These are phyloP conservation scores for Chalciporus sp. DNA, from an alignment of 1,284 basidiomycete species.

Conservation along the genomic window DNA sequence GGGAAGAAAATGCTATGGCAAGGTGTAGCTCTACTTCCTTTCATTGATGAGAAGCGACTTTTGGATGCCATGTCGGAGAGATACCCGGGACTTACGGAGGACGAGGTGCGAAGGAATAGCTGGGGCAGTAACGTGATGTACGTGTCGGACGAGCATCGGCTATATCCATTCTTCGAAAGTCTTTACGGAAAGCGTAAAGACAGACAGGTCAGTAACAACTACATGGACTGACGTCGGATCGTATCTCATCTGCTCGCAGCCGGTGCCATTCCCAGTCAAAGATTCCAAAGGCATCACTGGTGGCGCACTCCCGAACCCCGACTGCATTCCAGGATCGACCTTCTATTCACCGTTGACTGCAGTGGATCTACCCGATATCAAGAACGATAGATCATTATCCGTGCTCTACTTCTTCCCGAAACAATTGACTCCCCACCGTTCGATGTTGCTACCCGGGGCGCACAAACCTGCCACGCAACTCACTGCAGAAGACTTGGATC, in stretches of 20 bases:
- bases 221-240: neutral
- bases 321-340: conserved; percentile 90
- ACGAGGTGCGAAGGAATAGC: conserved; percentile 82
- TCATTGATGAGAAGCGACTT: conserved; percentile 89
- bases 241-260: conserved; percentile 43
- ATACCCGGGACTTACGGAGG: conserved; percentile 77
- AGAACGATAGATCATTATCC: conserved; percentile 85
- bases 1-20: conserved; percentile 99
- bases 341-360: conserved; percentile 75
- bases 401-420: conserved; percentile 90
- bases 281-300: conserved; percentile 84
- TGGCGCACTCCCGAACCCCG: conserved; percentile 79
- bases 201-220: conserved; percentile 61
- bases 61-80: conserved; percentile 80
- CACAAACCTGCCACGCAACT: conserved; percentile 65
- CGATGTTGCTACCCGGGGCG: conserved; percentile 80
- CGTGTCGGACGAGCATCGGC: conserved; percentile 80
- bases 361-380: conserved; percentile 76
- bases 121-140: conserved; percentile 89
- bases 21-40: conserved; percentile 94
- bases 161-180: conserved; percentile 86
- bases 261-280: conserved; percentile 67
- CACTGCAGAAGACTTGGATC: conserved; percentile 74
- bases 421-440: conserved; percentile 85
- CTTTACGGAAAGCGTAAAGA: conserved; percentile 89